Conservation (phyloP, 495 filamentous ascomycete genomes). For the Tuber brumale region DNA sequence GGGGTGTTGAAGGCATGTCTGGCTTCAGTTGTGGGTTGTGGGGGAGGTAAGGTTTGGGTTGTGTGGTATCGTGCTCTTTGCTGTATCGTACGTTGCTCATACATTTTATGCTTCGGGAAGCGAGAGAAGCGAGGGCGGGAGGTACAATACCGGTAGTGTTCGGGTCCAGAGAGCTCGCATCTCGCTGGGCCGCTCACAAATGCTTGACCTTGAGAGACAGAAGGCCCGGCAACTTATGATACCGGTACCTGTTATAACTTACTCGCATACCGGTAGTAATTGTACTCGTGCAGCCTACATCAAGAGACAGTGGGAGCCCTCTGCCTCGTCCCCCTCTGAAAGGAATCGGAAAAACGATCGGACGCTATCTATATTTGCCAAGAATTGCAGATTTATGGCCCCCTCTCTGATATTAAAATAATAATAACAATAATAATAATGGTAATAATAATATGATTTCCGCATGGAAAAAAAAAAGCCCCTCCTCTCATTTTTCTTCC, state of each 20-base stretch:
- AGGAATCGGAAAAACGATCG: background rate
- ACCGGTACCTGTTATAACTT: background rate
- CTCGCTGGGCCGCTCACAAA: background rate
- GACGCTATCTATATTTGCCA: background rate
- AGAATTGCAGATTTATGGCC: background rate
- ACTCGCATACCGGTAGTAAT: background rate
- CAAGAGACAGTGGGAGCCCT: background rate
- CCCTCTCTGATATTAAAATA: background rate
- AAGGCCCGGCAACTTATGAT: background rate
- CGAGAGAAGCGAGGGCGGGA: background rate
- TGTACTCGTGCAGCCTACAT: background rate
- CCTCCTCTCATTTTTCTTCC: background rate
- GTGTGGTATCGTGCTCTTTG: background rate
- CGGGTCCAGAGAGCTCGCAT: background rate
- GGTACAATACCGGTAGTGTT: background rate
- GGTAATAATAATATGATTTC: background rate
- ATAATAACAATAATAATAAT: background rate
- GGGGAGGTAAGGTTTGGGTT: background rate
- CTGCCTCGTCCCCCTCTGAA: background rate
- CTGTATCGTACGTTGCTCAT: background rate
- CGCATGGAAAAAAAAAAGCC: background rate
- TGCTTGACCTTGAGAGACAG: background rate
- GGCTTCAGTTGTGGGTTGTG: background rate
- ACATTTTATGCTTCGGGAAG: slow-evolving; percentile 1
- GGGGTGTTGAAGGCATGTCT: background rate